Evolutionary conservation across 164 flowering plant genomes (phyloP), one percentile per base, ranked within the genome.

Genomic region (Piper betle): DNA sequence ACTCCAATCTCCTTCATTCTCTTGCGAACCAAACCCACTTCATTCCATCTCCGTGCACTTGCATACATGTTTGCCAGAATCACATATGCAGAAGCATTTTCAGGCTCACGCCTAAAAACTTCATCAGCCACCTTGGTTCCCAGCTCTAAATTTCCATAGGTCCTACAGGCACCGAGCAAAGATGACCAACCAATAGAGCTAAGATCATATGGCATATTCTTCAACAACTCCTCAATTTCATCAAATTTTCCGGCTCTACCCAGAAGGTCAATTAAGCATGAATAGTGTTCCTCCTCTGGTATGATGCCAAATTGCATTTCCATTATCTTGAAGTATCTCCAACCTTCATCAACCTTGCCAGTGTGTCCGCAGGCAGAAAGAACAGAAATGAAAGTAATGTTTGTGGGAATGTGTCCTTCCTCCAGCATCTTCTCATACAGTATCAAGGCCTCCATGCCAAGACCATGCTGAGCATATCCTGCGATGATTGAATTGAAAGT

Each of bases 401-500:
- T 72, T 5, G 82, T 75, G 17, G 98, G 96, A 4, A 41, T 25
- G 56, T 71, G 55, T 52, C 66, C 76, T 2, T 55, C 54, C 58
- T 74, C 78, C 9, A 83, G 82, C 98, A 91, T 86, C 41, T 52
- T 42, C 9, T 80, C 70, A 63, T 84, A 88, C 53, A 88, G 72
- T 66, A 16, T 50, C 25, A 91, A 59, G 9, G 92, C 79, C 53
- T 84, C 81, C 5, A 37, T 60, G 53, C 83, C 87, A 17, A 65
- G 53, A 38, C 97, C 96, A 63, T 91, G 96, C 52, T 85, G 96
- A 17, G 96, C 96, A 78, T 86, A 88, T 55, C 81, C 96, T 48
- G 81, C 82, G 64, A 92, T 84, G 73, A 92, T 76, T 2, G 96
- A 78, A 71, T 85, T 88, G 20, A 80, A 73, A 18, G 98, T 79